A percentile compares a stretch with the other conserved stretches of the same genome.
Evolutionary conservation across 2,329 filamentous ascomycete genomes (phyloP).

Genomic region (Epichloe aotearoae): DNA sequence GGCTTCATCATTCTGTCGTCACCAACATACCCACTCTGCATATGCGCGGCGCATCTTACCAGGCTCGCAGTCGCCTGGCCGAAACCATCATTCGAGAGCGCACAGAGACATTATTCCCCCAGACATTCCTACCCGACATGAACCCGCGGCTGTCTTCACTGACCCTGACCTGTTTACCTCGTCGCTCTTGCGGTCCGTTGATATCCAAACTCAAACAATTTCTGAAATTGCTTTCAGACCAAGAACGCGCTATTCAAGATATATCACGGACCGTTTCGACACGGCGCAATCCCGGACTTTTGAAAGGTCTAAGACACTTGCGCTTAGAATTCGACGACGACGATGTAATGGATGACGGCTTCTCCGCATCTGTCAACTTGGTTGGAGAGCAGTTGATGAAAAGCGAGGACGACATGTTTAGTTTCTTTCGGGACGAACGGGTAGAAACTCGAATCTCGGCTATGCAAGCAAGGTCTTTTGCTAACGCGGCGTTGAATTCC

Average conservation of each 20-base stretch:
- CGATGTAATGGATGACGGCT: slow-evolving; percentile 21
- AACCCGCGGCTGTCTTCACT: slow-evolving; percentile 41
- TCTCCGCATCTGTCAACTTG: slow-evolving; percentile 19
- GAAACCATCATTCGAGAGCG: slow-evolving; percentile 31
- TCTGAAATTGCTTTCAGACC: slow-evolving; percentile 30
- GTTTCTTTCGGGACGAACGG: slow-evolving; percentile 28
- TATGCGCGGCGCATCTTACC: slow-evolving; percentile 21
- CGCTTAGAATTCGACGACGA: slow-evolving; percentile 40
- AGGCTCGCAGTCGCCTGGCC: slow-evolving; percentile 26
- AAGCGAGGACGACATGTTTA: slow-evolving; percentile 26
- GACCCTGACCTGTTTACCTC: slow-evolving; percentile 40
- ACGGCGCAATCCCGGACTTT: slow-evolving; percentile 27
- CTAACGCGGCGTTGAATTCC: slow-evolving; percentile 4
- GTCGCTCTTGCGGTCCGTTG: slow-evolving; percentile 36
- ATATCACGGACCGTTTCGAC: slow-evolving; percentile 11
- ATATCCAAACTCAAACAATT: slow-evolving; percentile 35
- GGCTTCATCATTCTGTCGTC: slow-evolving; percentile 47
- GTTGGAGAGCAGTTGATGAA: slow-evolving; percentile 31
- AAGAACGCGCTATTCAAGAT: slow-evolving; percentile 33
- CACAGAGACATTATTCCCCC: slow-evolving; percentile 32
- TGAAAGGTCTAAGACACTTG: slow-evolving; percentile 40
- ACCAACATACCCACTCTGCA: slow-evolving; percentile 38
- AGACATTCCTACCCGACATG: slow-evolving; percentile 38
- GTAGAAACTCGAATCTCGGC: not conserved
- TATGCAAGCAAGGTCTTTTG: slow-evolving; percentile 4